Percentiles rank a stretch among this genome's conserved stretches.
Evolutionary conservation across 2,329 filamentous ascomycete species (phyloP).

Genomic region (Trichoderma sp.): DNA sequence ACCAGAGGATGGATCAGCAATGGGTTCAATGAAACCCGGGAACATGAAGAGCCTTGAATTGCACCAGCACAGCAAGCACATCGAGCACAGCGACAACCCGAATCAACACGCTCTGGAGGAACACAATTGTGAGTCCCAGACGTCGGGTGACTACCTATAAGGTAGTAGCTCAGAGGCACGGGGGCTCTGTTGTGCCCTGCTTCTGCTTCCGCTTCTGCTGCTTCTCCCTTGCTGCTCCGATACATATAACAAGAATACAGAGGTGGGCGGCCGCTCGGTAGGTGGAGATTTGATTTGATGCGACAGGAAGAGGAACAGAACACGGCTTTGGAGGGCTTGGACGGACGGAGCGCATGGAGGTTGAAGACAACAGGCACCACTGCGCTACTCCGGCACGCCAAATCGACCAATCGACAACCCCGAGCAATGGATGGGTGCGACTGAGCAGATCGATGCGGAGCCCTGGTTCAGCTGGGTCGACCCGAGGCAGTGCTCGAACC

Average conservation of each 20-base stretch:
- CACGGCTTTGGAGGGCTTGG: too few relatives aligned
- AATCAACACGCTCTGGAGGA: too few relatives aligned
- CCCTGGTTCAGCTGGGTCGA: conserved; percentile 14
- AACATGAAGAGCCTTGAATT: background rate
- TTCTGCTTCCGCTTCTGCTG: too few relatives aligned
- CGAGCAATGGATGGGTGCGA: too few relatives aligned
- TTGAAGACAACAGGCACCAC: background rate
- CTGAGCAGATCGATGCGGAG: too few relatives aligned
- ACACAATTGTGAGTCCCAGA: too few relatives aligned
- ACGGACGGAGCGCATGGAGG: background rate
- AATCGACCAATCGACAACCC: background rate
- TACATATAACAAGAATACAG: background rate
- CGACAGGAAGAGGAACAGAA: background rate
- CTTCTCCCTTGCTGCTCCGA: background rate
- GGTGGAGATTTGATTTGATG: too few relatives aligned
- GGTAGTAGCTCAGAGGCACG: too few relatives aligned
- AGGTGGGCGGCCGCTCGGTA: conserved; percentile 11
- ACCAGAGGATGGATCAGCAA: background rate
- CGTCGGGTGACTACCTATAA: too few relatives aligned
- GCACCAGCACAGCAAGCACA: background rate
- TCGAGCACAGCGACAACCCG: too few relatives aligned
- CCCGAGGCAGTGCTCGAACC: conserved; percentile 18
- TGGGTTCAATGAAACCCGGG: conserved; percentile 4
- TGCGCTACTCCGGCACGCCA: background rate
- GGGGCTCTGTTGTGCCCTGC: too few relatives aligned